Percentiles rank a stretch among this genome's conserved stretches.
Conservation (phyloP, 352 stramenopile species). For the Phytophthora meadii region DNA sequence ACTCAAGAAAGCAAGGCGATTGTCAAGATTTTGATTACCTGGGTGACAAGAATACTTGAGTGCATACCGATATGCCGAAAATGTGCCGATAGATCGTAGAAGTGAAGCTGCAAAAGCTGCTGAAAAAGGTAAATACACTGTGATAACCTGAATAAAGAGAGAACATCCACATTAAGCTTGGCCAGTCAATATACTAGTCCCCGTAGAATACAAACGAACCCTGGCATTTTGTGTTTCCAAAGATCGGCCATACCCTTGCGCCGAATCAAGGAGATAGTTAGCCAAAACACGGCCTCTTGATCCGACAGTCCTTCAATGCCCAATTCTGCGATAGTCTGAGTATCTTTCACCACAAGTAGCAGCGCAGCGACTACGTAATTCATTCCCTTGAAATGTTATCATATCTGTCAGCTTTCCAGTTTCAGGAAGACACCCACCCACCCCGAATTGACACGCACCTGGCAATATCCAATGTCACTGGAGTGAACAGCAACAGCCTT, state of each 20-base stretch:
- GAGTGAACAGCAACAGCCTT: conserved; percentile 65
- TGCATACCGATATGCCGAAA: conserved; percentile 85
- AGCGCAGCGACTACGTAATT: conserved; percentile 82
- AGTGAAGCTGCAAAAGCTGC: conserved; percentile 70
- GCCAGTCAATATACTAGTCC: neutral
- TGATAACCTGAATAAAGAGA: conserved; percentile 47
- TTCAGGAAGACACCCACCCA: too few relatives aligned
- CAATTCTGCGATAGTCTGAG: conserved; percentile 3
- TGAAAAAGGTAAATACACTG: conserved; percentile 82
- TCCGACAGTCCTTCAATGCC: conserved; percentile 24
- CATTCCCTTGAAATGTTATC: conserved; percentile 59
- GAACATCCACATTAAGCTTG: too few relatives aligned
- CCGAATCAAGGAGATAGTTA: conserved; percentile 63
- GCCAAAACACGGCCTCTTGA: conserved; percentile 72
- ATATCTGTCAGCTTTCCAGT: too few relatives aligned
- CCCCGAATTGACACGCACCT: conserved; percentile 40
- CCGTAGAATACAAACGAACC: conserved; percentile 34
- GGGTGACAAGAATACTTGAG: conserved; percentile 75
- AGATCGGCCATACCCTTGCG: conserved; percentile 66
- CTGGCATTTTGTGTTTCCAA: conserved; percentile 83
- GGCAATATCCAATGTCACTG: conserved; percentile 77
- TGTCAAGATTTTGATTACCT: conserved; percentile 41
- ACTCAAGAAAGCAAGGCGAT: neutral
- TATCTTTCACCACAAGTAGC: conserved; percentile 54
- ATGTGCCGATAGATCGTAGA: conserved; percentile 70